Conservation (phyloP, 106 monocot genomes). For the Dioscorea zingiberensis region DNA sequence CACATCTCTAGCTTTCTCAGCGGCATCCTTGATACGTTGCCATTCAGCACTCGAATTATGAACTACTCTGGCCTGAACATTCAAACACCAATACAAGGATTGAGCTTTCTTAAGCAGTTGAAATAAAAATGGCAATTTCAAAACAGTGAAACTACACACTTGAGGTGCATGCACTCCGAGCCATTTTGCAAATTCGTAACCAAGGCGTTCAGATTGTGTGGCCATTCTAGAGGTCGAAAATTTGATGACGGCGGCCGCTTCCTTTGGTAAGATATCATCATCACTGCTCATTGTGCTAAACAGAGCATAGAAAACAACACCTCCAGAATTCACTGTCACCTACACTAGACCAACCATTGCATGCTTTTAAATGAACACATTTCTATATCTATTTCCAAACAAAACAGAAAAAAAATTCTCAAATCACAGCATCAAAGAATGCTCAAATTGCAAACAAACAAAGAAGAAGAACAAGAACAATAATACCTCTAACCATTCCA, state of each 20-base stretch:
- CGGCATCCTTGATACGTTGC: constrained; percentile 73
- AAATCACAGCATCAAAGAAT: too few species aligned
- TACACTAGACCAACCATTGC: too few species aligned
- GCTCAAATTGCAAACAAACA: too few species aligned
- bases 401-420: too few species aligned
- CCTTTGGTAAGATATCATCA: constrained; percentile 23
- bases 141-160: constrained; percentile 19
- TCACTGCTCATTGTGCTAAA: constrained; percentile 28
- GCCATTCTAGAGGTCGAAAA: constrained; percentile 86
- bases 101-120: too few species aligned
- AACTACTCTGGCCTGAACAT: constrained; percentile 68
- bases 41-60: constrained; percentile 71
- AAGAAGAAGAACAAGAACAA: too few species aligned
- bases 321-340: constrained; percentile 95
- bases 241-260: constrained; percentile 83
- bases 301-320: constrained; percentile 94
- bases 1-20: constrained; percentile 62
- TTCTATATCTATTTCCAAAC: too few species aligned
- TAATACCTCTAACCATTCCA: too few species aligned
- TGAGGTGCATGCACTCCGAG: constrained; percentile 88
- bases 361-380: too few species aligned
- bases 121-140: neutral
- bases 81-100: neutral
- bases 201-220: constrained; percentile 85
- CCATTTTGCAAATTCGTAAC: constrained; percentile 89